Percentiles rank a stretch among this genome's conserved stretches.
These are phyloP conservation scores for Tilletiopsis washingtonensis DNA, from an alignment of 1,284 basidiomycete genomes.

Conservation along the genomic window DNA sequence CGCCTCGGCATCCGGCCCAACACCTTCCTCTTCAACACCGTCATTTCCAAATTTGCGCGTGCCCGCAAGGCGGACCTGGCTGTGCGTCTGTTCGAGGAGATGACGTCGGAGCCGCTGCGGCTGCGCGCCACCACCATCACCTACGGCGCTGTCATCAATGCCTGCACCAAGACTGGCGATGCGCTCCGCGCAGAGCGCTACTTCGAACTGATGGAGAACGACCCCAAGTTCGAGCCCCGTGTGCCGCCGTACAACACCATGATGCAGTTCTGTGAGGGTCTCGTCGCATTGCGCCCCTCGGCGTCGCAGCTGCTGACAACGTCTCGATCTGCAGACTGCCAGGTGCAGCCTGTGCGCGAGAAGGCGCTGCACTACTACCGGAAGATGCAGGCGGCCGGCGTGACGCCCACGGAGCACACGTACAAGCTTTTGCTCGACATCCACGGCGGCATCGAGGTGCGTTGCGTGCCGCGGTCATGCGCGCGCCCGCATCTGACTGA, in stretches of 20 bases:
- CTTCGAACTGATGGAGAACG: constrained; percentile 74
- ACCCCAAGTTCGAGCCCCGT: constrained; percentile 71
- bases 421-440: constrained; percentile 72
- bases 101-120: constrained; percentile 18
- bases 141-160: constrained; percentile 84
- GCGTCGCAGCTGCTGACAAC: too few species aligned
- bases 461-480: too few species aligned
- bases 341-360: too few species aligned
- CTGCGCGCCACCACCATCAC: constrained; percentile 76
- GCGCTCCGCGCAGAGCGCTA: constrained; percentile 69
- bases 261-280: constrained; percentile 98
- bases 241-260: constrained; percentile 95
- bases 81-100: constrained; percentile 40
- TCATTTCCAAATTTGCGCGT: constrained; percentile 45
- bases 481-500: too few species aligned
- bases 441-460: too few species aligned
- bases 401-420: constrained; percentile 50
- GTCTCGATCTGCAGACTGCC: too few species aligned
- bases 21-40: constrained; percentile 44
- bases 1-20: constrained; percentile 33
- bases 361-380: constrained; percentile 60
- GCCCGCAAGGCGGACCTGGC: constrained; percentile 43
- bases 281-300: too few species aligned
- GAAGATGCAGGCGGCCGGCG: constrained; percentile 59
- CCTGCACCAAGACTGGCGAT: constrained; percentile 77